Percentiles rank a stretch among this genome's conserved stretches.
Conservation (phyloP, 1,139 yeast species). For the Taiozyma sp. region DNA sequence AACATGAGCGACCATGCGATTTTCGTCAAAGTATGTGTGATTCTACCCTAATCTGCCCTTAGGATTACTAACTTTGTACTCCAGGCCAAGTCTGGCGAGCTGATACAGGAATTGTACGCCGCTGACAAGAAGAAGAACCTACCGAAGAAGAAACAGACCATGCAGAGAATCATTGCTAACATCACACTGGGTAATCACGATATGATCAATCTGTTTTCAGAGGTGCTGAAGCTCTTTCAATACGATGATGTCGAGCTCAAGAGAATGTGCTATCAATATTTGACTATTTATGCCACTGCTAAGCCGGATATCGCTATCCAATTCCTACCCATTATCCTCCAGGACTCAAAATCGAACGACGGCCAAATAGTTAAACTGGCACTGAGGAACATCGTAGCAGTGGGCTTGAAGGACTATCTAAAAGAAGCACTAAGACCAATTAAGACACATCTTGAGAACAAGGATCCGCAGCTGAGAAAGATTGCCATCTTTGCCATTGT, state of each 20-base stretch:
- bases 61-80: not conserved
- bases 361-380: slow-evolving; percentile 49
- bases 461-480: slow-evolving; percentile 59
- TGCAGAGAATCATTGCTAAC: slow-evolving; percentile 79
- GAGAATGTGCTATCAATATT: slow-evolving; percentile 58
- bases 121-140: slow-evolving; percentile 30
- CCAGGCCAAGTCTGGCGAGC: slow-evolving; percentile 27
- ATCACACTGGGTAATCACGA: slow-evolving; percentile 81
- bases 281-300: slow-evolving; percentile 55
- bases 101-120: slow-evolving; percentile 29
- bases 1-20: slow-evolving; percentile 23
- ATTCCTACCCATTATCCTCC: slow-evolving; percentile 51
- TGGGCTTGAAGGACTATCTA: slow-evolving; percentile 50
- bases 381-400: slow-evolving; percentile 57
- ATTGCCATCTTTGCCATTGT: slow-evolving; percentile 71
- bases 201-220: slow-evolving; percentile 62
- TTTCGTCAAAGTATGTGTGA: slow-evolving; percentile 20
- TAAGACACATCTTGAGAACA: slow-evolving; percentile 39
- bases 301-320: slow-evolving; percentile 52
- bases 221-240: slow-evolving; percentile 56
- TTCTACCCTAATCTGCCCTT: not conserved
- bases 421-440: slow-evolving; percentile 39
- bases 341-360: slow-evolving; percentile 44
- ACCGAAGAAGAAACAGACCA: slow-evolving; percentile 49
- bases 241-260: slow-evolving; percentile 70